Evolutionary conservation across 331 rosid species (phyloP).

Genomic region (Ulmus americana): DNA sequence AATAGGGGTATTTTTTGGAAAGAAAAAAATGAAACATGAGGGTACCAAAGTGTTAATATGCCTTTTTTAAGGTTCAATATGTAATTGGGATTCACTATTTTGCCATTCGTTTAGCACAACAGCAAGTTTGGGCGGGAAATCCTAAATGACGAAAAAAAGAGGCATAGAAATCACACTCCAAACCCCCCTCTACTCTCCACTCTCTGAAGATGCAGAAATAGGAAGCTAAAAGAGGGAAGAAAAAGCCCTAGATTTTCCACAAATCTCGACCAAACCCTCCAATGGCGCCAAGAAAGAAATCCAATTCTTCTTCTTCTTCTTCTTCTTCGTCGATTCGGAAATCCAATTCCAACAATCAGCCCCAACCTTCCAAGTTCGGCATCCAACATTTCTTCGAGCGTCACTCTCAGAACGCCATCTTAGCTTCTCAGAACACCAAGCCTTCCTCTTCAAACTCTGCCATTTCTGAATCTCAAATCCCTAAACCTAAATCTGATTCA

Average conservation of each 20-base stretch:
- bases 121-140: constrained; percentile 31
- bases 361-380: constrained; percentile 69
- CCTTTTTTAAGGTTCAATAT: too few species aligned
- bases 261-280: neutral
- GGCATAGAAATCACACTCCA: neutral
- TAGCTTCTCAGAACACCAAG: constrained; percentile 47
- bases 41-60: too few species aligned
- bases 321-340: constrained; percentile 35
- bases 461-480: constrained; percentile 10
- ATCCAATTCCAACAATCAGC: constrained; percentile 28
- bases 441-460: constrained; percentile 8
- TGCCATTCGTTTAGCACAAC: neutral
- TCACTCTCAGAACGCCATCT: constrained; percentile 49
- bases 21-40: too few species aligned
- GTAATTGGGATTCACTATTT: neutral
- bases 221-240: constrained; percentile 8
- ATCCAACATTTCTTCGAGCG: constrained; percentile 88
- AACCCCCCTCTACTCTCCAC: neutral
- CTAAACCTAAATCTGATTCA: neutral
- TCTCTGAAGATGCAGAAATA: constrained; percentile 1
- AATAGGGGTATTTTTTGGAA: too few species aligned
- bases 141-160: neutral
- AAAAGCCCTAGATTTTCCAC: neutral
- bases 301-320: constrained; percentile 35
- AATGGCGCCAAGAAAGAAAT: constrained; percentile 70